Evolutionary conservation across 441 rosid genomes (phyloP).

Genomic region (Euphorbia schlechtendalii): DNA sequence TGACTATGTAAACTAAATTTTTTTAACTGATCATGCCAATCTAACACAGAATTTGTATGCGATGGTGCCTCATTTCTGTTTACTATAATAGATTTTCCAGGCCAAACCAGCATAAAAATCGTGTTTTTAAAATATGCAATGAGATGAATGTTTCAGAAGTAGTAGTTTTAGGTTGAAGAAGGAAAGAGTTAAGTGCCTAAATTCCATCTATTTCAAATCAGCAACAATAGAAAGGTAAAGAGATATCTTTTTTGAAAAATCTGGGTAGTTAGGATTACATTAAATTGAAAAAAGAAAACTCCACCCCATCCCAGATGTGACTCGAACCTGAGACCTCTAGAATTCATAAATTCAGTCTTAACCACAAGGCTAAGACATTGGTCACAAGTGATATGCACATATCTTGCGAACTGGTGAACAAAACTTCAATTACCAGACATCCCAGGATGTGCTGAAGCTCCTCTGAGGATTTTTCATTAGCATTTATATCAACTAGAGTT

Average conservation of each 20-base stretch:
- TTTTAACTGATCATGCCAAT: background rate
- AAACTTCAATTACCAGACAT: constrained; percentile 60
- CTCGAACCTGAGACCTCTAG: no score
- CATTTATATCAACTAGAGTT: constrained; percentile 80
- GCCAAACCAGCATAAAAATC: background rate
- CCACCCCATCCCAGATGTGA: no score
- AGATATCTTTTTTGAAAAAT: no score
- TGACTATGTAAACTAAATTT: constrained; percentile 8
- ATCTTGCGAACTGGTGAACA: constrained; percentile 15
- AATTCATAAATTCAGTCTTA: no score
- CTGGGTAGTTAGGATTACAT: no score
- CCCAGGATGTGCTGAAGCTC: constrained; percentile 82
- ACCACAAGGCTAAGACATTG: no score
- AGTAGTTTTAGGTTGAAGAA: background rate
- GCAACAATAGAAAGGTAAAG: background rate
- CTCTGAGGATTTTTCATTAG: constrained; percentile 71
- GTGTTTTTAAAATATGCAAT: background rate
- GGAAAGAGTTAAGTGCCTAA: background rate
- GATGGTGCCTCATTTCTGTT: background rate
- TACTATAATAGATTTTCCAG: constrained; percentile 5
- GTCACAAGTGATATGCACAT: background rate
- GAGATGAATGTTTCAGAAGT: background rate
- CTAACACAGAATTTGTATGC: background rate
- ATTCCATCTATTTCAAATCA: constrained; percentile 5
- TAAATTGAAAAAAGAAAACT: no score